Evolutionary conservation across 2,329 filamentous ascomycete genomes (phyloP).

Genomic region (Exophiala phaeomuriformis): DNA sequence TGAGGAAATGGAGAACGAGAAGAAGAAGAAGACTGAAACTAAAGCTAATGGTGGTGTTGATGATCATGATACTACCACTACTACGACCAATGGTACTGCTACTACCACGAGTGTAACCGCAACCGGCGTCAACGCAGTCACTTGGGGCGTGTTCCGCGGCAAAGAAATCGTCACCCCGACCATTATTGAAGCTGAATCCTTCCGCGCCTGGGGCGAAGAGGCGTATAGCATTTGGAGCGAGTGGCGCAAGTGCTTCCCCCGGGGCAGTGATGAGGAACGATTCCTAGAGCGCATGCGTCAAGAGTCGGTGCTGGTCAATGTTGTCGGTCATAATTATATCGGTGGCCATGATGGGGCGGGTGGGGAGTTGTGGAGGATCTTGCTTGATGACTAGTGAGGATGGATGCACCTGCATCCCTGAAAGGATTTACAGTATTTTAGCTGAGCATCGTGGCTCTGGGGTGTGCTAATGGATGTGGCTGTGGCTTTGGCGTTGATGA

Average conservation of each 20-base stretch:
- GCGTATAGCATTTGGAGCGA: slow-evolving; percentile 93
- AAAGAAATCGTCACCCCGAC: slow-evolving; percentile 96
- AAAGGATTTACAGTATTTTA: too few species aligned
- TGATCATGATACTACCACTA: too few species aligned
- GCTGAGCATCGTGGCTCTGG: too few species aligned
- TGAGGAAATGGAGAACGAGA: slow-evolving; percentile 3
- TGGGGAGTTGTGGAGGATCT: slow-evolving; percentile 24
- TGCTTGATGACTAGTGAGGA: slow-evolving; percentile 4
- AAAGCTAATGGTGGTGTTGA: slow-evolving; percentile 21
- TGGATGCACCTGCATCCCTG: neutral
- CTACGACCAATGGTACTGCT: too few species aligned
- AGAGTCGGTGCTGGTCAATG: slow-evolving; percentile 81
- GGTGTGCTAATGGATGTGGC: too few species aligned
- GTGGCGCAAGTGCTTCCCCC: slow-evolving; percentile 84
- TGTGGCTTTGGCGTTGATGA: too few species aligned
- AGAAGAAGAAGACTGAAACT: neutral
- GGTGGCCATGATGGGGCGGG: slow-evolving; percentile 33
- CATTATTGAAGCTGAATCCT: slow-evolving; percentile 92
- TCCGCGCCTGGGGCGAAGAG: slow-evolving; percentile 90
- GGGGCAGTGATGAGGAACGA: slow-evolving; percentile 61
- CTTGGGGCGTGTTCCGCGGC: slow-evolving; percentile 90
- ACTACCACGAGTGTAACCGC: slow-evolving; percentile 23
- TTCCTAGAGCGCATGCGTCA: slow-evolving; percentile 61
- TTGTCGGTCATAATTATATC: slow-evolving; percentile 42
- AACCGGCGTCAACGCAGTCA: slow-evolving; percentile 79